Conservation (phyloP, 2,329 filamentous ascomycete genomes). For the Epichloe coenophiala region DNA sequence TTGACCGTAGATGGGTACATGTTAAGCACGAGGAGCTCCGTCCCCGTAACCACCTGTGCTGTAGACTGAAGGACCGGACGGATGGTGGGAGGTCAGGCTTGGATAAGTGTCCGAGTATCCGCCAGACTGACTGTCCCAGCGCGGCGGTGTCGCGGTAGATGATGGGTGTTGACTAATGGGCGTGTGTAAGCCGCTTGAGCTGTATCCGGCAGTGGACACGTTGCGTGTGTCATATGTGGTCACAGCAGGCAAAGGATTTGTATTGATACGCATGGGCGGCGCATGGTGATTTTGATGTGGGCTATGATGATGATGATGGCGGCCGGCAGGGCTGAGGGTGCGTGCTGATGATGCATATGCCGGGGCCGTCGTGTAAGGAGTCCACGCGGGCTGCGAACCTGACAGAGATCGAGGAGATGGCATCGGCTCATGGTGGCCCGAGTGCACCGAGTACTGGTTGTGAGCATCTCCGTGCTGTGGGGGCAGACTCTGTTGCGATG, state of each 20-base stretch:
- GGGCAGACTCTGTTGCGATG: slow-evolving; percentile 15
- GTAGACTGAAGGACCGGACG: slow-evolving; percentile 25
- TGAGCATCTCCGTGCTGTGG: slow-evolving; percentile 20
- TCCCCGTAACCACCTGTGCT: slow-evolving; percentile 28
- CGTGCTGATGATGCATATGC: slow-evolving; percentile 23
- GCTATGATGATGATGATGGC: slow-evolving; percentile 15
- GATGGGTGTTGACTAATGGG: slow-evolving; percentile 25
- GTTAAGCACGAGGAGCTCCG: slow-evolving; percentile 26
- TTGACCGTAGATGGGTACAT: background rate
- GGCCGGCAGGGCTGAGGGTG: slow-evolving; percentile 27
- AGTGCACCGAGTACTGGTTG: slow-evolving; percentile 25
- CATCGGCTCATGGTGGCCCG: slow-evolving; percentile 34
- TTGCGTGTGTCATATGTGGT: slow-evolving; percentile 25
- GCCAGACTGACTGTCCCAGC: slow-evolving; percentile 28
- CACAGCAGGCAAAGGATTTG: slow-evolving; percentile 24
- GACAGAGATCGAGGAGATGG: slow-evolving; percentile 39
- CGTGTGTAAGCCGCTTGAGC: slow-evolving; percentile 25
- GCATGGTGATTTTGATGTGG: slow-evolving; percentile 19
- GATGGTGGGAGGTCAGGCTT: slow-evolving; percentile 23
- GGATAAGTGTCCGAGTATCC: slow-evolving; percentile 26
- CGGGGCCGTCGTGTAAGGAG: slow-evolving; percentile 25
- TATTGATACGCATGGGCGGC: slow-evolving; percentile 23
- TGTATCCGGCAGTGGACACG: slow-evolving; percentile 22
- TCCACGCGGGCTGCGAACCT: slow-evolving; percentile 35
- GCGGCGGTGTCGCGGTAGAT: slow-evolving; percentile 22